Evolutionary conservation across 768 basidiomycete species (phyloP).

Genomic region (Solioccasus polychromus): DNA sequence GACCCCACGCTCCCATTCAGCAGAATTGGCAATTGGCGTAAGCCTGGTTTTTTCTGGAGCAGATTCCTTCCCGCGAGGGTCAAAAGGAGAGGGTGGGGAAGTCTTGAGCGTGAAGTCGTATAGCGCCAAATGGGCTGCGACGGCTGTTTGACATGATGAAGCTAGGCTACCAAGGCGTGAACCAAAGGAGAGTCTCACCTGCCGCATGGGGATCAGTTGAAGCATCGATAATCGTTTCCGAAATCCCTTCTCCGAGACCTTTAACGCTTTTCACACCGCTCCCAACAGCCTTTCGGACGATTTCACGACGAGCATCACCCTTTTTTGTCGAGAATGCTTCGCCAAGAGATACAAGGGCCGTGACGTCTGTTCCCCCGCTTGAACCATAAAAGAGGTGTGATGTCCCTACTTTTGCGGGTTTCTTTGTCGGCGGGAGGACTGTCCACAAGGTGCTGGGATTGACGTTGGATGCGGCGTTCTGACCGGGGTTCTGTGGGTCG

Average conservation of each 20-base stretch:
- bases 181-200: conserved; percentile 46
- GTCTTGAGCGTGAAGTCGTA: conserved; percentile 83
- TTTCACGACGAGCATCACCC: conserved; percentile 51
- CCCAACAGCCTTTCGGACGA: conserved; percentile 69
- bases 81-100: conserved; percentile 58
- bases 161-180: no score
- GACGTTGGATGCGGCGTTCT: conserved; percentile 33
- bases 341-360: conserved; percentile 58
- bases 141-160: conserved; percentile 50
- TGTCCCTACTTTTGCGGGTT: conserved; percentile 58
- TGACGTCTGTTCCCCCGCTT: conserved; percentile 38
- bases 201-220: conserved; percentile 73
- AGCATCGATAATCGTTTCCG: conserved; percentile 61
- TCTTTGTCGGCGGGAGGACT: conserved; percentile 45
- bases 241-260: conserved; percentile 55
- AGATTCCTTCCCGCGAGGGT: conserved; percentile 54
- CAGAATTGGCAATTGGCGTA: conserved; percentile 42
- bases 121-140: conserved; percentile 70
- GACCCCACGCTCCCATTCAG: conserved; percentile 70
- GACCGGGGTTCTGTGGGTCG: conserved; percentile 43
- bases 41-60: conserved; percentile 50
- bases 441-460: conserved; percentile 53
- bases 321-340: conserved; percentile 48
- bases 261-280: conserved; percentile 69
- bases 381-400: conserved; percentile 63